Percentiles rank a stretch among this genome's conserved stretches.
These are phyloP conservation scores for Phaeolepiota aurea DNA, from an alignment of 768 basidiomycete genomes.

Conservation along the genomic window DNA sequence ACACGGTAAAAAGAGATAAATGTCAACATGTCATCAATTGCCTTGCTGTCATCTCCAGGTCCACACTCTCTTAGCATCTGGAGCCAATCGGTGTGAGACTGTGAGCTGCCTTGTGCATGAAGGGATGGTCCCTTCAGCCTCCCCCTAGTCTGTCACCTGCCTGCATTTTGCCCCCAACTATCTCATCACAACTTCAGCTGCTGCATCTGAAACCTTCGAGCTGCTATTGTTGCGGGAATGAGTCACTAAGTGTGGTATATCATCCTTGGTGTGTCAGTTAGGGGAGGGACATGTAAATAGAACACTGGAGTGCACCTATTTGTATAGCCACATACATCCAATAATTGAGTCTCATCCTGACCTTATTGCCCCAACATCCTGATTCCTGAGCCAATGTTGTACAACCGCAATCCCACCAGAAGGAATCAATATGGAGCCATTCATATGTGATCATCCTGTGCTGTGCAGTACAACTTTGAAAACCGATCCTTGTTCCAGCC, in stretches of 20 bases:
- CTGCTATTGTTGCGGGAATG: not conserved
- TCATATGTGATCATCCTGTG: slow-evolving; percentile 5
- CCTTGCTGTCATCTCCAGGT: not conserved
- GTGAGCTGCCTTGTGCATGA: no score
- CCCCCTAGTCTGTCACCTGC: no score
- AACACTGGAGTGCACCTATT: not conserved
- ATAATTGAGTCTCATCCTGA: not conserved
- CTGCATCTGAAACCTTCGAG: no score
- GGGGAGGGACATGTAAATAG: not conserved
- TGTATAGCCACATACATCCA: not conserved
- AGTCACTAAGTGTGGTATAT: not conserved
- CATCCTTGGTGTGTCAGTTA: not conserved
- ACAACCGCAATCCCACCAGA: slow-evolving; percentile 10
- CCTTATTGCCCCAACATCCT: not conserved
- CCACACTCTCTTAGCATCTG: not conserved
- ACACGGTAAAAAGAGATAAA: not conserved
- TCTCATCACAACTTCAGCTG: no score
- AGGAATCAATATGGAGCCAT: slow-evolving; percentile 11
- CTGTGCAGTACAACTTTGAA: not conserved
- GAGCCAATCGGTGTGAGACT: no score
- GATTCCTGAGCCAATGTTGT: not conserved
- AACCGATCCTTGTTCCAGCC: slow-evolving; percentile 6
- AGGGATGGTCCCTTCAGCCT: no score
- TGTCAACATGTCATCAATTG: not conserved
- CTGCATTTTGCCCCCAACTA: no score